These are phyloP conservation scores for Eucalyptus cladocalyx DNA, from an alignment of 345 rosid genomes.

Conservation along the genomic window DNA sequence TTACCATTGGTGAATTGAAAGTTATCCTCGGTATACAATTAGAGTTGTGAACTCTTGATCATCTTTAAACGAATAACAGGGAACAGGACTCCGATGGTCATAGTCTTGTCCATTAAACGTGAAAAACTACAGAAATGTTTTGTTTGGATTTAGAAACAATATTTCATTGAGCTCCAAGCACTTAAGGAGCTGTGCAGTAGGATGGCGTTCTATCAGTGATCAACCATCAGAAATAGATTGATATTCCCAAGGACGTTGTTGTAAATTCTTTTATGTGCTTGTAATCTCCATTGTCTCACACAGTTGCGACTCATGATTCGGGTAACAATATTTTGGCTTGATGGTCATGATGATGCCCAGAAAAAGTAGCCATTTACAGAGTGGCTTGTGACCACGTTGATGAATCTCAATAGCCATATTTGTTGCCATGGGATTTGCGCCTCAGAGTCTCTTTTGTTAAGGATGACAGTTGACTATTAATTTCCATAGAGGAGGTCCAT, in stretches of 20 bases:
- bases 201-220: neutral
- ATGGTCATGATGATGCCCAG: neutral
- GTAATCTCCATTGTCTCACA: neutral
- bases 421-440: neutral
- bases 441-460: neutral
- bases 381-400: neutral
- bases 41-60: neutral
- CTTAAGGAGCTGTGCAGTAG: neutral
- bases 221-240: neutral
- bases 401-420: neutral
- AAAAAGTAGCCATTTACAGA: neutral
- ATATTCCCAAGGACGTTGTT: neutral
- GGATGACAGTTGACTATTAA: neutral
- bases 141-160: neutral
- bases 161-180: neutral
- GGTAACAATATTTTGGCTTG: neutral
- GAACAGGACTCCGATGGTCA: neutral
- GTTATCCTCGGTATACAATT: neutral
- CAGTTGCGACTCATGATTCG: neutral
- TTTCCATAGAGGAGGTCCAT: neutral
- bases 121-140: neutral
- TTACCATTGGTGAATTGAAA: neutral
- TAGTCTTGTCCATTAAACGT: neutral
- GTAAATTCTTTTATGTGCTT: neutral
- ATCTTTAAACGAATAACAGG: neutral